Conservation (phyloP, 495 filamentous ascomycete genomes). For the Viridothelium virens region DNA sequence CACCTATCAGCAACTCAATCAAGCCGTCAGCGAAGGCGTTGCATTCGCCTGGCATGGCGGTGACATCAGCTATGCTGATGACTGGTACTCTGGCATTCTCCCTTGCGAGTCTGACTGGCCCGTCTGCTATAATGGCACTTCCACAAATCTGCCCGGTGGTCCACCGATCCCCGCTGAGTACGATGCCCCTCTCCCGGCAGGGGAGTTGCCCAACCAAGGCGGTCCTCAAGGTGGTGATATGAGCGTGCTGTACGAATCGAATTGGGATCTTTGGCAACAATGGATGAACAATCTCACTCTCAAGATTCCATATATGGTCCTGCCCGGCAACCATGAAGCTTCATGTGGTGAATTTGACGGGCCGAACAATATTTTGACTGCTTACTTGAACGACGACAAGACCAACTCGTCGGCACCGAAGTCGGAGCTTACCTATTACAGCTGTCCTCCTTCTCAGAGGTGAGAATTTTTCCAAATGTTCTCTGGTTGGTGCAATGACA, state of each 20-base stretch:
- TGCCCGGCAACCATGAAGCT: slow-evolving; percentile 34
- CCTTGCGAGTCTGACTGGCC: slow-evolving; percentile 44
- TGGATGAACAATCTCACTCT: slow-evolving; percentile 30
- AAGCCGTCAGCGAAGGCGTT: slow-evolving; percentile 36
- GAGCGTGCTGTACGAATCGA: slow-evolving; percentile 43
- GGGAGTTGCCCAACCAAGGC: slow-evolving; percentile 45
- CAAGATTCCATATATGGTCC: slow-evolving; percentile 34
- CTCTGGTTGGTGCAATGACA: background rate
- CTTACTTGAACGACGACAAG: slow-evolving; percentile 39
- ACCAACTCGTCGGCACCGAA: slow-evolving; percentile 29
- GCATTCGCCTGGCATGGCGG: slow-evolving; percentile 48
- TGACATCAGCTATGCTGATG: slow-evolving; percentile 45
- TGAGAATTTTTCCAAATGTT: background rate
- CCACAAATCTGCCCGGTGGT: slow-evolving; percentile 35
- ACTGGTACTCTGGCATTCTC: slow-evolving; percentile 46
- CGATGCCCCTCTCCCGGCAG: slow-evolving; percentile 39
- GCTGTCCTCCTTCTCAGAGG: slow-evolving; percentile 35
- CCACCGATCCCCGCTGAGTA: slow-evolving; percentile 34
- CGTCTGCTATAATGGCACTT: slow-evolving; percentile 48
- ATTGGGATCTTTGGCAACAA: slow-evolving; percentile 47
- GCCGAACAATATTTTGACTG: slow-evolving; percentile 40
- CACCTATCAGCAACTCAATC: slow-evolving; percentile 38
- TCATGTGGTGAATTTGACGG: slow-evolving; percentile 43
- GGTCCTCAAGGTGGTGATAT: slow-evolving; percentile 44
- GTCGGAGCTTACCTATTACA: slow-evolving; percentile 41